phyloP scores from a whole-genome alignment of 208 protist genomes.

The Trypanosoma avium region DNA sequence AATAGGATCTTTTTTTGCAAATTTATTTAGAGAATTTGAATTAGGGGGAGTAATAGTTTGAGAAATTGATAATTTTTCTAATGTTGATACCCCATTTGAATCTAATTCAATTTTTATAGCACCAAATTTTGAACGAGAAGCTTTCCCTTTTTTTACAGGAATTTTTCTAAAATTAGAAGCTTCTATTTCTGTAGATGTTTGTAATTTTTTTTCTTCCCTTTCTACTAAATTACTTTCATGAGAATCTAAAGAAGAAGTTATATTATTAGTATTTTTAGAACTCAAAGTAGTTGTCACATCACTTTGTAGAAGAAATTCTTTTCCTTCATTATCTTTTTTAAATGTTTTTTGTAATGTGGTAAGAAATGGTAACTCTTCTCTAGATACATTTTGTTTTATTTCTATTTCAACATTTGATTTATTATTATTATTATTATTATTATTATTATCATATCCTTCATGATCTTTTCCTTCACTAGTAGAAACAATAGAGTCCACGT shows the following conservation, averaged over 20 bases:
- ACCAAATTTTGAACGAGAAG: slow-evolving; percentile 19
- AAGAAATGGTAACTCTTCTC: too few relatives aligned
- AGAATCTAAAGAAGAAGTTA: too few relatives aligned
- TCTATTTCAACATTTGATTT: background rate
- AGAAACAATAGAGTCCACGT: slow-evolving; percentile 24
- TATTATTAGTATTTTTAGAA: too few relatives aligned
- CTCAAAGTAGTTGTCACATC: too few relatives aligned
- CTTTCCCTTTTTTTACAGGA: background rate
- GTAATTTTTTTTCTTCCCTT: too few relatives aligned
- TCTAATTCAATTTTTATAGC: slow-evolving; percentile 15
- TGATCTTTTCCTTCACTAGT: slow-evolving; percentile 4
- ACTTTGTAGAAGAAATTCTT: too few relatives aligned
- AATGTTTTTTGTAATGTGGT: too few relatives aligned
- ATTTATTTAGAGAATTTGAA: background rate
- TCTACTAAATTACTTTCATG: too few relatives aligned
- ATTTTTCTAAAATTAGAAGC: background rate
- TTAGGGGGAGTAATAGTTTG: background rate
- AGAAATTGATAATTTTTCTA: too few relatives aligned
- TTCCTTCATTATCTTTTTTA: too few relatives aligned
- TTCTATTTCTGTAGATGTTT: background rate
- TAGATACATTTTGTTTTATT: too few relatives aligned
- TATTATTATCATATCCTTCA: background rate
- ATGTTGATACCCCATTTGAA: too few relatives aligned
- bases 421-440: background rate
- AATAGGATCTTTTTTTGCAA: background rate